Evolutionary conservation across 306 rosid genomes (phyloP).

Genomic region (Citrullus amarus): DNA sequence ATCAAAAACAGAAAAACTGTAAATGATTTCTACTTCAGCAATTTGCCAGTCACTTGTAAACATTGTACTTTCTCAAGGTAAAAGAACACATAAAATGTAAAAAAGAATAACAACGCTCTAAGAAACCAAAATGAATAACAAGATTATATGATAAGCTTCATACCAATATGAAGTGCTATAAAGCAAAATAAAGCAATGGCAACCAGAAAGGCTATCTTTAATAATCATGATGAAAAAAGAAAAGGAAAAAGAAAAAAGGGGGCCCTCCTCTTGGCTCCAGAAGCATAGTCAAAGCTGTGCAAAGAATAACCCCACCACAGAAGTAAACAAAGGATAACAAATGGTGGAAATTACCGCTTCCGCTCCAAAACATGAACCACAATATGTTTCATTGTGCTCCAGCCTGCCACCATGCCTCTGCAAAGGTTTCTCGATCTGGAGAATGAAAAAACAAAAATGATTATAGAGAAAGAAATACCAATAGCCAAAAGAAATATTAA

Average conservation of each 20-base stretch:
- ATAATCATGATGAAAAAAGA: neutral
- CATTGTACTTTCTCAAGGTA: neutral
- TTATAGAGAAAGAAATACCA: neutral
- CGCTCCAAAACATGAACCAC: slow-evolving; percentile 95
- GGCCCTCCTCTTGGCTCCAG: neutral
- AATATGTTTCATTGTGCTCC: slow-evolving; percentile 66
- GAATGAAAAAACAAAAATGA: slow-evolving; percentile 1
- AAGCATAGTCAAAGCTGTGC: neutral
- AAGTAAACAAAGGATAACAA: slow-evolving; percentile 9
- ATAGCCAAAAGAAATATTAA: slow-evolving; percentile 7
- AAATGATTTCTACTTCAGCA: neutral
- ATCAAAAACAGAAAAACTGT: neutral
- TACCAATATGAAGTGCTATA: neutral
- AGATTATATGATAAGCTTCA: neutral
- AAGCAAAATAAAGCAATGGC: neutral
- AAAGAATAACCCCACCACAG: neutral
- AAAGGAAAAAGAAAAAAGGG: no score
- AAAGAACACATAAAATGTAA: neutral
- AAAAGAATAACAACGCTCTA: neutral
- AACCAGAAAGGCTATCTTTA: neutral
- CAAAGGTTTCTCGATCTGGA: slow-evolving; percentile 86
- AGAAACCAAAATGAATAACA: neutral
- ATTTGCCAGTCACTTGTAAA: neutral
- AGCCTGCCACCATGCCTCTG: slow-evolving; percentile 93
- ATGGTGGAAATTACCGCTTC: slow-evolving; percentile 46